phyloP scores from a whole-genome alignment of 2,329 filamentous ascomycete genomes.

The Helminthosporium solani region DNA sequence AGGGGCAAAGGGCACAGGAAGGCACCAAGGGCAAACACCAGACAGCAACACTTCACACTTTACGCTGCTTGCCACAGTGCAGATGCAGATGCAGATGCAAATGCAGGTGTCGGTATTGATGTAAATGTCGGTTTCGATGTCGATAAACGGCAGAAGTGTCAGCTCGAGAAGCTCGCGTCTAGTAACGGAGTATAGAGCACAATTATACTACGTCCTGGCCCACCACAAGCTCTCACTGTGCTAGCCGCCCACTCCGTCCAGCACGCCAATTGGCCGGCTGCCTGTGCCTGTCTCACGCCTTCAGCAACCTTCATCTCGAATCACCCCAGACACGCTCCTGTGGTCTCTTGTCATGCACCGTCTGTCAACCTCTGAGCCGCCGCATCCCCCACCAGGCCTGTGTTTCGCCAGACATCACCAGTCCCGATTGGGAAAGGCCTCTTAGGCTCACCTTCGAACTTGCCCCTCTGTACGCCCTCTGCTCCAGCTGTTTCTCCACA shows the following conservation, averaged over 20 bases:
- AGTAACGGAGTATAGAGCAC: too few relatives aligned
- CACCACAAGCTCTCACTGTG: background rate
- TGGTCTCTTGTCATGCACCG: constrained; percentile 23
- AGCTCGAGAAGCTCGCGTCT: background rate
- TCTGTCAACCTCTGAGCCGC: background rate
- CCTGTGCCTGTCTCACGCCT: constrained; percentile 21
- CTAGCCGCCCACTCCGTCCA: constrained; percentile 26
- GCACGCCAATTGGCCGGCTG: constrained; percentile 10
- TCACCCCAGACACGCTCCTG: constrained; percentile 18
- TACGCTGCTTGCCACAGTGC: too few relatives aligned
- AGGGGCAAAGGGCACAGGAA: too few relatives aligned
- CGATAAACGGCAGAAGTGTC: background rate
- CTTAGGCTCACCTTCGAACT: background rate
- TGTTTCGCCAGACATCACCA: constrained; percentile 3
- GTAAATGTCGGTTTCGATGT: too few relatives aligned
- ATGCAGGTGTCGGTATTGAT: too few relatives aligned
- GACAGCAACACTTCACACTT: background rate
- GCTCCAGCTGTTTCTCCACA: background rate
- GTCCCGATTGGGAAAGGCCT: background rate
- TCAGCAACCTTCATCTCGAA: constrained; percentile 13
- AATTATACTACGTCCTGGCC: too few relatives aligned
- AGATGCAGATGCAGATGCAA: too few relatives aligned
- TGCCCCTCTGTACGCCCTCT: background rate
- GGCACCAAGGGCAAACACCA: too few relatives aligned
- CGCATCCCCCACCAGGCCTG: background rate